phyloP scores from a whole-genome alignment of 78 protist species.

The Blattamonas nauphoetae region DNA sequence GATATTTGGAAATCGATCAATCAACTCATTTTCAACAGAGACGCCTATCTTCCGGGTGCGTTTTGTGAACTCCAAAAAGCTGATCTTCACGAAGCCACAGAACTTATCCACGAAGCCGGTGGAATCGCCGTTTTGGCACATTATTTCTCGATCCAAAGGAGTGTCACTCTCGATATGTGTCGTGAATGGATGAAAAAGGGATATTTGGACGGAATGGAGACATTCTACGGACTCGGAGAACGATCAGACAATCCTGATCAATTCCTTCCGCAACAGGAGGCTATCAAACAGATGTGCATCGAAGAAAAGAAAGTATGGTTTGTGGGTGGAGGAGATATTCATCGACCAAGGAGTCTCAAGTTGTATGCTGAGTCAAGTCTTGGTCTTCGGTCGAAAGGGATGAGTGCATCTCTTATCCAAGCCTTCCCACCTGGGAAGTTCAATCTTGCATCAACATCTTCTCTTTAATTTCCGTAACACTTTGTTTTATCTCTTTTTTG shows the following conservation, averaged over 20 bases:
- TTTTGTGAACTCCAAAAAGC: background rate
- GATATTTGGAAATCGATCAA: background rate
- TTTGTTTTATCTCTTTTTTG: too few species aligned
- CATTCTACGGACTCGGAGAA: background rate
- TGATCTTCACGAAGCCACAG: background rate
- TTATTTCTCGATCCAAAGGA: background rate
- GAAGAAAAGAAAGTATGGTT: background rate
- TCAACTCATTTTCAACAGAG: background rate
- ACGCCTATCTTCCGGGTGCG: background rate
- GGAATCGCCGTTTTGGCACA: slow-evolving; percentile 19
- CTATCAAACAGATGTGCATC: background rate
- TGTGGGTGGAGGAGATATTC: slow-evolving; percentile 3
- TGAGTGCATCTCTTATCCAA: too few species aligned
- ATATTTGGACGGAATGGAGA: background rate
- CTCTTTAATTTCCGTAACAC: too few species aligned
- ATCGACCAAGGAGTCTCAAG: too few species aligned
- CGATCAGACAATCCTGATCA: too few species aligned
- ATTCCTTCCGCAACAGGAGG: background rate
- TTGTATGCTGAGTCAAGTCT: too few species aligned
- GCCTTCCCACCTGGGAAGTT: too few species aligned
- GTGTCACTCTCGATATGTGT: background rate
- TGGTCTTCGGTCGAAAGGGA: too few species aligned
- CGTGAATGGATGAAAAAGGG: background rate
- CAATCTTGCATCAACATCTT: too few species aligned
- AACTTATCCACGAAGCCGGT: slow-evolving; percentile 9